Percentiles rank a stretch among this genome's conserved stretches.
These are phyloP conservation scores for Diaporthe citri DNA, from an alignment of 2,329 filamentous ascomycete species.

Conservation along the genomic window DNA sequence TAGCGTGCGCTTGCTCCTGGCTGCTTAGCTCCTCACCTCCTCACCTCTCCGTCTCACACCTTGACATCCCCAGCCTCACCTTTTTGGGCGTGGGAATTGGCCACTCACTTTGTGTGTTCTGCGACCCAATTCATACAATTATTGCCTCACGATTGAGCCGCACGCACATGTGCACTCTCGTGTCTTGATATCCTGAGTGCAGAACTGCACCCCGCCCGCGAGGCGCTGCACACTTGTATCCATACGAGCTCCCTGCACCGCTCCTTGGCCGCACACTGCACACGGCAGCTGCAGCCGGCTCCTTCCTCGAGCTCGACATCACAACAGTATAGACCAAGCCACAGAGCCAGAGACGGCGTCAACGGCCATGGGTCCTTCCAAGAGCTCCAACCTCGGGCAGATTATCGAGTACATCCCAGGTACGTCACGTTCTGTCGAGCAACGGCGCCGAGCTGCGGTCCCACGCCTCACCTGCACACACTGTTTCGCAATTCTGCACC, in stretches of 20 bases:
- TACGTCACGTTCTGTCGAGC: constrained; percentile 58
- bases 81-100: background rate
- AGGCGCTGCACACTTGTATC: constrained; percentile 25
- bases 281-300: background rate
- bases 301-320: constrained; percentile 10
- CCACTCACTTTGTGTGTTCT: background rate
- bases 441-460: constrained; percentile 30
- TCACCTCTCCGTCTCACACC: background rate
- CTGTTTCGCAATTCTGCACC: constrained; percentile 4
- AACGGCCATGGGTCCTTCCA: constrained; percentile 56
- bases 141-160: background rate
- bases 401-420: constrained; percentile 97
- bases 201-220: background rate
- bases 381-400: constrained; percentile 78
- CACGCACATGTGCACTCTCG: background rate
- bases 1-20: constrained; percentile 16
- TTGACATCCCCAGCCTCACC: constrained; percentile 7
- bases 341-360: constrained; percentile 54
- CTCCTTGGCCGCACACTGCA: background rate
- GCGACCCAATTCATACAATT: background rate
- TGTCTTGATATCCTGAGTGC: constrained; percentile 1
- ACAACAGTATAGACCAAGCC: background rate
- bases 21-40: background rate
- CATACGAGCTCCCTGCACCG: background rate
- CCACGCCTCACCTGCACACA: background rate